Base-by-base conservation (phyloP, 352 stramenopile genomes). In the Phytophthora citricola region DNA sequence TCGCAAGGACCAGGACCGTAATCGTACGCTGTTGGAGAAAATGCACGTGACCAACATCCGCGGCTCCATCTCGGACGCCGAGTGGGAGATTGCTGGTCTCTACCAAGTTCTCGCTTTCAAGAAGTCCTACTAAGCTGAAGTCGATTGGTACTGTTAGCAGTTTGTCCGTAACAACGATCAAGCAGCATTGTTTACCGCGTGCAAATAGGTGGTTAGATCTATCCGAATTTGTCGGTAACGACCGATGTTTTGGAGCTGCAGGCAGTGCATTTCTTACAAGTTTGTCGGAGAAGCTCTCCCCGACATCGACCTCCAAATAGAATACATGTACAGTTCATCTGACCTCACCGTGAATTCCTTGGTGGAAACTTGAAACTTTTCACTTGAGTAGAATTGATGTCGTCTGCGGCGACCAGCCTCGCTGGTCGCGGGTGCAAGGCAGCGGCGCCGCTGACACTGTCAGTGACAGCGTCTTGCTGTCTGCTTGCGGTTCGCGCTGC, bases 1-100 rank as follows among this genome's bases (percentile, higher is more conserved):
- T 38, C 85, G 89, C 63, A 86, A 87, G 27, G 81, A 92, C 46
- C 75, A 82, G 57, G 81, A 91, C 53, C 68, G 76, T 50, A 89
- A 92, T 66, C 81, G 78, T 39, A 71, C 72, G 31, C 67, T 95
- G 50, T 76, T 93, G 14, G 79, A 89, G 51, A 91, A 92, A 56
- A 96, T 96, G 89, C 88, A 95, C 59, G 89, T 96, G 48, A 83
- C 90, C 36, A 96, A 96, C 67, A 89, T 91, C 58, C 73, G 84
- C 36, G 89, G 89, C 39, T 91, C 84, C 38, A 77, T 96, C 49
- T 95, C 87, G 31, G 83, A 94, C 31, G 84, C 83, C 41, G 89
- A 96, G 70, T 96, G 89, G 89, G 83, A 94, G 27, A 92, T 95
- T 48, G 86, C 85, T 0, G 87, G 86, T 2, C 71, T 96, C 7